These are phyloP conservation scores for Cyclocybe aegerita DNA, from an alignment of 768 basidiomycete species.

Conservation along the genomic window DNA sequence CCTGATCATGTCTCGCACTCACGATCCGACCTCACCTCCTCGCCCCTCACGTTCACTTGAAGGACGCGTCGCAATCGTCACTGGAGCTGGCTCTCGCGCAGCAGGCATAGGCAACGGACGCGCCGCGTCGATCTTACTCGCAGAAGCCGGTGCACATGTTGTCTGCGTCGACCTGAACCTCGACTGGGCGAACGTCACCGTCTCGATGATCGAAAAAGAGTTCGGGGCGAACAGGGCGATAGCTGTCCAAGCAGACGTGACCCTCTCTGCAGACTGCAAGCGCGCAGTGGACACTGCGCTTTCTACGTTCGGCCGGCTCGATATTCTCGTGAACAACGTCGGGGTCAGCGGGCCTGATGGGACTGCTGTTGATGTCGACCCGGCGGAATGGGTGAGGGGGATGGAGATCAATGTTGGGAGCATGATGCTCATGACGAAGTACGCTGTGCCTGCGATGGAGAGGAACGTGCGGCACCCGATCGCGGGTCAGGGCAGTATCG, in stretches of 20 bases:
- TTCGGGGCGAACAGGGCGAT: slow-evolving; percentile 33
- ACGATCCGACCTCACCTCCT: slow-evolving; percentile 18
- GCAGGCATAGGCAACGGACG: slow-evolving; percentile 42
- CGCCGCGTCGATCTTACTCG: slow-evolving; percentile 39
- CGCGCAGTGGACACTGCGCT: slow-evolving; percentile 32
- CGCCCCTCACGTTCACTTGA: slow-evolving; percentile 31
- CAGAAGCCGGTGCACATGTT: slow-evolving; percentile 38
- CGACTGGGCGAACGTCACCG: slow-evolving; percentile 35
- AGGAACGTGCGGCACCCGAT: slow-evolving; percentile 26
- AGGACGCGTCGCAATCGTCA: slow-evolving; percentile 39
- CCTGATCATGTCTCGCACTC: too few species aligned
- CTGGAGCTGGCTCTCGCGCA: slow-evolving; percentile 40
- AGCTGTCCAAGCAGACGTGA: slow-evolving; percentile 35
- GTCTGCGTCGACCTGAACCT: slow-evolving; percentile 36
- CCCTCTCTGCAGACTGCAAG: slow-evolving; percentile 33
- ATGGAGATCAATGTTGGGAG: slow-evolving; percentile 39
- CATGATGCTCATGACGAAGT: slow-evolving; percentile 45
- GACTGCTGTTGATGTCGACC: slow-evolving; percentile 38
- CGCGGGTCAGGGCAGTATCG: slow-evolving; percentile 36
- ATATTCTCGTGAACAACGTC: slow-evolving; percentile 44
- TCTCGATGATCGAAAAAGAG: slow-evolving; percentile 36
- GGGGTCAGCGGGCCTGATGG: slow-evolving; percentile 38
- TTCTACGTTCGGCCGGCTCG: slow-evolving; percentile 35
- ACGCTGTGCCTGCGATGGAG: slow-evolving; percentile 43
- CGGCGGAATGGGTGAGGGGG: slow-evolving; percentile 31